Base-by-base conservation (phyloP, 371 early-diverging fungal species). In the Funneliformis caledonium region DNA sequence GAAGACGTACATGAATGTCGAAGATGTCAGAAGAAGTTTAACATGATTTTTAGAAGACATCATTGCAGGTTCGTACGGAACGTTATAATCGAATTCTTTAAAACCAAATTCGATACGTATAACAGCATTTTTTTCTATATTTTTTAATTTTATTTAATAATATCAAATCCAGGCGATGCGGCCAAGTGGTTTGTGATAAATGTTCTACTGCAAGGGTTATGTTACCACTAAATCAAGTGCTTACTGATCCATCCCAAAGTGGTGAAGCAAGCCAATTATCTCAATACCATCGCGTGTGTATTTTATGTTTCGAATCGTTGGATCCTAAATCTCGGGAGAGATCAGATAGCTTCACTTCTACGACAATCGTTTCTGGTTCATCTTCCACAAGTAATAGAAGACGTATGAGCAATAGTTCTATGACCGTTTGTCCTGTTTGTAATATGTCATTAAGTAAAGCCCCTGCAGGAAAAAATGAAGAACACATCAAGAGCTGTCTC, bases 351-450 rank as follows among this genome's bases (percentile, higher is more conserved):
- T 70, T 69, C 4, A 68, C 68, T n/a, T 65, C 70, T 4, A n/a
- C 80, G 11, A 31, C 60, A 42, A 31, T 70, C 1, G 37, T 45
- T 26, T 7, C 65, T 16, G 50, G 74, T 81, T 8, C 81, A 78
- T 67, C 72, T 11, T 45, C 79, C 22, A 19, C 19, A 14, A n/a
- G 9, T 3, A 83, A 33, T 59, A 83, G 12, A 77, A 83, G 26
- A 87, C 86, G 87, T 80, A 82, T 84, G 14, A 89, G 92, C 80
- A 85, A 86, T 7, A 86, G 87, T 31, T 90, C 91, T 45, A 91
- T 94, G 93, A 85, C 87, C 11, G 94, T 93, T 64, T 96, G 97
- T 80, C 97, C 97, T 50, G 95, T 94, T 5, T 96, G 97, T 83
- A 87, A 87, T 26, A 81, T 76, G 12, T 45, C 78, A 12, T 81